Conservation (phyloP, 345 rosid species). For the Mangifera indica region DNA sequence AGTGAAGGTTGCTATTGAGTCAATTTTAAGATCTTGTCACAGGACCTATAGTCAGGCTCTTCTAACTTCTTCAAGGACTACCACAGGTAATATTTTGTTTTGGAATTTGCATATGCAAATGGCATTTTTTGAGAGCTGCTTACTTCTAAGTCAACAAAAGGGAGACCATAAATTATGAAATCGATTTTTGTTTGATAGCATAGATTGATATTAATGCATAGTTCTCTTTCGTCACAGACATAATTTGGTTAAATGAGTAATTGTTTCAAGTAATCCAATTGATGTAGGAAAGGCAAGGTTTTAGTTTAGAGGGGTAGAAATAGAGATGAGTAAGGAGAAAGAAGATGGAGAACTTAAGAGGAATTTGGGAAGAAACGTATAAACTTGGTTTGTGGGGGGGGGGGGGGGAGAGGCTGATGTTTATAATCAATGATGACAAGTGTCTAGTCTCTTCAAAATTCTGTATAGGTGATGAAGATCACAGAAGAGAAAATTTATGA, state of each 20-base stretch:
- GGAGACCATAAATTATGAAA: neutral
- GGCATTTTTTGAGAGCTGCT: constrained; percentile 17
- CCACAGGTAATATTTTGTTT: constrained; percentile 56
- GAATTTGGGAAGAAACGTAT: no score
- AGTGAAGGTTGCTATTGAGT: constrained; percentile 96
- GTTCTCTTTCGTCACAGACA: neutral
- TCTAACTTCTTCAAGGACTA: constrained; percentile 84
- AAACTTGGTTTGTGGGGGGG: no score
- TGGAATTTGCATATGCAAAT: constrained; percentile 10
- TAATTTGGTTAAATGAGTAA: neutral
- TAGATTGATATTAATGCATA: neutral
- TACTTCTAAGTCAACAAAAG: neutral
- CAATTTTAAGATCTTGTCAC: constrained; percentile 87
- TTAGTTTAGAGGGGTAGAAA: no score
- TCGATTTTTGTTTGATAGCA: neutral
- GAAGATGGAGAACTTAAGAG: no score
- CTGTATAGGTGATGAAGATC: no score
- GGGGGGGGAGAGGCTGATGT: no score
- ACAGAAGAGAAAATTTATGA: no score
- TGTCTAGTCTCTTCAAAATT: no score
- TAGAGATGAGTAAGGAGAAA: no score
- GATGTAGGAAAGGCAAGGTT: no score
- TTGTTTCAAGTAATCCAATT: neutral
- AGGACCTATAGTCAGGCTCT: constrained; percentile 86
- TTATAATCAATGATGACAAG: no score